Evolutionary conservation across 148 eudicot genomes (phyloP).

Genomic region (Pouteria glomerata): DNA sequence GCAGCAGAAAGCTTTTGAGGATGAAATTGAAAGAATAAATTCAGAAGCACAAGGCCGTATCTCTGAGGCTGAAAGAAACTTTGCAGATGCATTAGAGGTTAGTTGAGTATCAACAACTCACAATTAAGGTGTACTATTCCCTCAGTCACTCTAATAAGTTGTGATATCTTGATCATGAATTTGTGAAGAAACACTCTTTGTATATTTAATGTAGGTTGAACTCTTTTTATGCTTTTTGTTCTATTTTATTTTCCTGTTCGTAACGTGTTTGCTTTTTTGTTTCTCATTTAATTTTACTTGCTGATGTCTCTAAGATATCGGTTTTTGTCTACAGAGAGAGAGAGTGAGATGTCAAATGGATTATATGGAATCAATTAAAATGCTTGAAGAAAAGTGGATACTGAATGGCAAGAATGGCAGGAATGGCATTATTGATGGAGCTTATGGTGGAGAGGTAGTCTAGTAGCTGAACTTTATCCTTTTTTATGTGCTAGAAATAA

Average conservation of each 20-base stretch:
- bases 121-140: neutral
- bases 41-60: constrained; percentile 64
- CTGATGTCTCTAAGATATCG: neutral
- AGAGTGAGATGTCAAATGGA: constrained; percentile 93
- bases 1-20: constrained; percentile 74
- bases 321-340: constrained; percentile 54
- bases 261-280: constrained; percentile 3
- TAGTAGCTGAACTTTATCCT: neutral
- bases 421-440: constrained; percentile 45
- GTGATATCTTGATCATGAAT: neutral
- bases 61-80: constrained; percentile 70
- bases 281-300: constrained; percentile 1
- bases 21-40: constrained; percentile 67
- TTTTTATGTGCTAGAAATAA: neutral
- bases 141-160: neutral
- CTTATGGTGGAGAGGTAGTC: constrained; percentile 47
- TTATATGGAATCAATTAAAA: constrained; percentile 86
- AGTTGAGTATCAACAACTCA: constrained; percentile 11
- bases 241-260: neutral
- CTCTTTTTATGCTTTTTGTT: neutral
- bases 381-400: constrained; percentile 89
- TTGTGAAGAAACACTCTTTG: neutral
- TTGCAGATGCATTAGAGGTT: constrained; percentile 73
- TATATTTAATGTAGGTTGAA: neutral
- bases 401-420: constrained; percentile 54